Percentiles rank a stretch among this genome's conserved stretches.
Evolutionary conservation across 1,139 yeast genomes (phyloP).

Genomic region (Magnusiomyces fungicola): DNA sequence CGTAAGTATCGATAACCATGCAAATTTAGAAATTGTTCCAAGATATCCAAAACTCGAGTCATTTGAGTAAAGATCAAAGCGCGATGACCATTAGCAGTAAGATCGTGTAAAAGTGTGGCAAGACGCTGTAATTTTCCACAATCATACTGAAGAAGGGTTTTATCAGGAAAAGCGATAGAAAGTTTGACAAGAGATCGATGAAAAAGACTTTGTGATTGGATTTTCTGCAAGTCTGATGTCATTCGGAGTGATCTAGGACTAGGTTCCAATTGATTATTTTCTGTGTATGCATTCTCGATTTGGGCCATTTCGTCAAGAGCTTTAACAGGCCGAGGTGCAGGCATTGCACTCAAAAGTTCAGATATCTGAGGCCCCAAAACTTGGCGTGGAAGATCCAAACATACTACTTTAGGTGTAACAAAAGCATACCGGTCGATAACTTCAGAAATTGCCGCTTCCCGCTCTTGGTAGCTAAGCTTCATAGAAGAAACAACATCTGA

Average conservation of each 20-base stretch:
- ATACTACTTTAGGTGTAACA: conserved; percentile 80
- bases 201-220: conserved; percentile 42
- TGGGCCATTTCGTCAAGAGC: conserved; percentile 3
- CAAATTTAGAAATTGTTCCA: conserved; percentile 88
- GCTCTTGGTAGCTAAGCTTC: conserved; percentile 37
- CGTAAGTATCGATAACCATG: conserved; percentile 94
- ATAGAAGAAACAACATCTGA: conserved; percentile 29
- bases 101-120: conserved; percentile 64
- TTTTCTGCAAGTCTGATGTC: conserved; percentile 28
- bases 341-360: conserved; percentile 17
- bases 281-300: not conserved
- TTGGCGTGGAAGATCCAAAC: conserved; percentile 63
- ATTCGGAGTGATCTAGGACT: conserved; percentile 6
- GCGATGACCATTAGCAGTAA: conserved; percentile 82
- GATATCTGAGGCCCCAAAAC: conserved; percentile 39
- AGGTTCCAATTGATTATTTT: not conserved
- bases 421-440: conserved; percentile 72
- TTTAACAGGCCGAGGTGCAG: not conserved
- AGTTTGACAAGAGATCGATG: conserved; percentile 80
- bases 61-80: conserved; percentile 96
- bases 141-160: conserved; percentile 83
- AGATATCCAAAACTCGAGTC: conserved; percentile 91
- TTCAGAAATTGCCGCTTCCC: conserved; percentile 43
- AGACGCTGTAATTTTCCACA: conserved; percentile 93
- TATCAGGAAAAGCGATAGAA: conserved; percentile 95